A percentile compares a stretch with the other conserved stretches of the same genome.
Evolutionary conservation across 345 rosid genomes (phyloP).

Genomic region (Bruguiera parviflora): DNA sequence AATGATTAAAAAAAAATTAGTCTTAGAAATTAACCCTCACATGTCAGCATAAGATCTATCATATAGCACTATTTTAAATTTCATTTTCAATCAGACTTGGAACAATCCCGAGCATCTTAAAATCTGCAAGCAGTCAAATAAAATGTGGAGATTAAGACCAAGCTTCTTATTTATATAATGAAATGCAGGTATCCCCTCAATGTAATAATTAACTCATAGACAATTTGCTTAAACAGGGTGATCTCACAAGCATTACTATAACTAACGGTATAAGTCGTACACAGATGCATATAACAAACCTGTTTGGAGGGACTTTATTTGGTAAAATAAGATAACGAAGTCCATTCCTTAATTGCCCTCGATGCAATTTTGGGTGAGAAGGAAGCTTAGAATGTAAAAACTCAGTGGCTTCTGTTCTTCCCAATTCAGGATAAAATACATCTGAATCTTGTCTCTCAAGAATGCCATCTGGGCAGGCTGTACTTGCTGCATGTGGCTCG

Average conservation of each 20-base stretch:
- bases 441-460: slow-evolving; percentile 71
- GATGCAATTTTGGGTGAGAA: slow-evolving; percentile 75
- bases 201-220: not conserved
- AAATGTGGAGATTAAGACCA: too few species aligned
- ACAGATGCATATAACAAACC: slow-evolving; percentile 38
- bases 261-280: slow-evolving; percentile 9
- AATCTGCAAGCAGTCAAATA: too few species aligned
- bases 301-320: slow-evolving; percentile 91
- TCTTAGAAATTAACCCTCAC: too few species aligned
- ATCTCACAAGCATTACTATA: not conserved
- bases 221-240: not conserved
- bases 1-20: too few species aligned
- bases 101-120: too few species aligned
- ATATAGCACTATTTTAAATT: too few species aligned
- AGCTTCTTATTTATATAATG: not conserved
- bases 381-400: slow-evolving; percentile 74
- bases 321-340: slow-evolving; percentile 94
- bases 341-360: slow-evolving; percentile 90
- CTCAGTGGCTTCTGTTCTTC: slow-evolving; percentile 41
- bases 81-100: too few species aligned
- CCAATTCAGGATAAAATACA: slow-evolving; percentile 46
- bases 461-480: slow-evolving; percentile 77
- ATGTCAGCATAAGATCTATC: too few species aligned
- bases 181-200: not conserved
- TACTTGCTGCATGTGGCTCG: slow-evolving; percentile 94